A percentile compares a stretch with the other conserved stretches of the same genome.
phyloP scores from a whole-genome alignment of 2,329 filamentous ascomycete genomes.

The Trichophyton simii region DNA sequence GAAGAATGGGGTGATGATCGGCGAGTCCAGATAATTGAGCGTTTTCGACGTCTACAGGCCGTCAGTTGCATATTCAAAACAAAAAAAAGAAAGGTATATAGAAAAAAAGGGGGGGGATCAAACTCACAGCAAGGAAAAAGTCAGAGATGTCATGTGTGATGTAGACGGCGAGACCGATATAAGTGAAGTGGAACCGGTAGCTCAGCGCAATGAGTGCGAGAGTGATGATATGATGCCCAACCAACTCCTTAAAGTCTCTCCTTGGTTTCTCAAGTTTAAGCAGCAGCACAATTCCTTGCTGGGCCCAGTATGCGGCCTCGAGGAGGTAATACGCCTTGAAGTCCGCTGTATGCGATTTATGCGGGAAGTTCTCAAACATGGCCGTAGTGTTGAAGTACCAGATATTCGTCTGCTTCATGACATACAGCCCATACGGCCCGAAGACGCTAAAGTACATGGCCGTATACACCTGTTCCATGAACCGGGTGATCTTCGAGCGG shows the following conservation, averaged over 20 bases:
- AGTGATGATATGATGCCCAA: conserved; percentile 83
- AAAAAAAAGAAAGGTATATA: background rate
- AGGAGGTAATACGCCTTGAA: conserved; percentile 97
- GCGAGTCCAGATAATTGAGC: conserved; percentile 76
- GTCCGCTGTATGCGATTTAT: conserved; percentile 61
- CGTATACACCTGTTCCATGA: conserved; percentile 95
- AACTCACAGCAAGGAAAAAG: conserved; percentile 79
- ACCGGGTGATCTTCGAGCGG: conserved; percentile 69
- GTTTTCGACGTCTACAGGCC: conserved; percentile 66
- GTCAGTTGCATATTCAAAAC: background rate
- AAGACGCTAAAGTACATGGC: conserved; percentile 78
- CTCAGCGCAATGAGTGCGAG: conserved; percentile 70
- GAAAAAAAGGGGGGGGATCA: background rate
- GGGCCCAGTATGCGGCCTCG: conserved; percentile 88
- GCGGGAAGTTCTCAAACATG: conserved; percentile 85
- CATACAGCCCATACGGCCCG: conserved; percentile 71
- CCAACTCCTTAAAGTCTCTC: conserved; percentile 90
- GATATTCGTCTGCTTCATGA: conserved; percentile 81
- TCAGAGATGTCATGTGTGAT: conserved; percentile 90
- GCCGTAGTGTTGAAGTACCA: conserved; percentile 90
- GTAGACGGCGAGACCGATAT: conserved; percentile 86
- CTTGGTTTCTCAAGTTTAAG: conserved; percentile 82
- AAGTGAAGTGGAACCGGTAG: conserved; percentile 94
- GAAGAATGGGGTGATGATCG: conserved; percentile 73
- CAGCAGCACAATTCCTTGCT: conserved; percentile 79